Percentiles rank a stretch among this genome's conserved stretches.
These are phyloP conservation scores for Amauroascus niger DNA, from an alignment of 2,329 filamentous ascomycete species.

Conservation along the genomic window DNA sequence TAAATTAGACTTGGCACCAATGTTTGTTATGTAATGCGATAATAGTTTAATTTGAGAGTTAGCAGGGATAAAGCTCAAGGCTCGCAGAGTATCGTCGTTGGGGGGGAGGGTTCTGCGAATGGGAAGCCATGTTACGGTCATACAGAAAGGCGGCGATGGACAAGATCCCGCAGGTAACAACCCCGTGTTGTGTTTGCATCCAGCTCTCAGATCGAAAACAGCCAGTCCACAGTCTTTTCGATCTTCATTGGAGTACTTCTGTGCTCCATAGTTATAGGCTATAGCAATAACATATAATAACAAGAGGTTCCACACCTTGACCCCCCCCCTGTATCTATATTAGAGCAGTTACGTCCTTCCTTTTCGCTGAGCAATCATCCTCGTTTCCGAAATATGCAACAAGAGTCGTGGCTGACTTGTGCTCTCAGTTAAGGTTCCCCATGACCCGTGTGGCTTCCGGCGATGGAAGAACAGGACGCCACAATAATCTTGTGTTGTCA, in stretches of 20 bases:
- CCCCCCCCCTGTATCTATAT: background rate
- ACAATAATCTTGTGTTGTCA: background rate
- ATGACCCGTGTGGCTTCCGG: constrained; percentile 2
- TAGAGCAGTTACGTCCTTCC: background rate
- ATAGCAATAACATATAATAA: background rate
- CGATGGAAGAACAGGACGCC: background rate
- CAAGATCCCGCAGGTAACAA: too few species aligned
- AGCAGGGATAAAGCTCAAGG: constrained; percentile 2
- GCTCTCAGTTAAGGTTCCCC: constrained; percentile 2
- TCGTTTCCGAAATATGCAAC: constrained; percentile 3
- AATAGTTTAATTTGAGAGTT: constrained; percentile 1
- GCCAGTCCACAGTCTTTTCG: too few species aligned
- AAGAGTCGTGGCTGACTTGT: background rate
- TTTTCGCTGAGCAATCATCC: background rate
- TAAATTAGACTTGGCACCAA: constrained; percentile 16
- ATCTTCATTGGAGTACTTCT: too few species aligned
- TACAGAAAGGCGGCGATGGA: too few species aligned
- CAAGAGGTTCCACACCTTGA: background rate
- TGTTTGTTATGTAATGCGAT: constrained; percentile 13
- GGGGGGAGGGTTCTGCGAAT: background rate
- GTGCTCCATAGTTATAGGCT: too few species aligned
- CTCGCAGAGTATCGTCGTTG: background rate
- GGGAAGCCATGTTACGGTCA: background rate
- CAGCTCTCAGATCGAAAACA: too few species aligned
- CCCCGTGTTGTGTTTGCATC: background rate